These are phyloP conservation scores for Perkinsus olseni DNA, from an alignment of 169 alveolate genomes.

Conservation along the genomic window DNA sequence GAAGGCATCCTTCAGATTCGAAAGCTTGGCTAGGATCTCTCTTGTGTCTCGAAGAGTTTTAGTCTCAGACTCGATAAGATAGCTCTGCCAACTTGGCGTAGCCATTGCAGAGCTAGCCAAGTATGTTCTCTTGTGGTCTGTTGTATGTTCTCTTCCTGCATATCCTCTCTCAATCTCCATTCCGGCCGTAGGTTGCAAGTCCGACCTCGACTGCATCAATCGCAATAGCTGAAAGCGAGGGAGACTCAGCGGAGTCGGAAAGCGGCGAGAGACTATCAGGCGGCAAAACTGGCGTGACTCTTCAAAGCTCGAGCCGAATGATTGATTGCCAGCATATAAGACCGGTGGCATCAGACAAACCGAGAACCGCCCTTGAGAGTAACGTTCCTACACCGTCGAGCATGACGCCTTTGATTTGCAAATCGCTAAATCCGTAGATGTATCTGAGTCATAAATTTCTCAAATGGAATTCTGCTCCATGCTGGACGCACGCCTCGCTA, in stretches of 20 bases:
- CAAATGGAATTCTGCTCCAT: neutral
- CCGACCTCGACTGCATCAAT: neutral
- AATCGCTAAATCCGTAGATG: constrained; percentile 68
- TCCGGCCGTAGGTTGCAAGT: neutral
- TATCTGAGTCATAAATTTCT: neutral
- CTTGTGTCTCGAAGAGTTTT: constrained; percentile 70
- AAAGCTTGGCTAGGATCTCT: constrained; percentile 58
- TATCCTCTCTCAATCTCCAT: neutral
- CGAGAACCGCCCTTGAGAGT: no score
- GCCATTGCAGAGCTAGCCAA: no score
- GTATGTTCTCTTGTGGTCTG: no score
- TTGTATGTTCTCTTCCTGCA: neutral
- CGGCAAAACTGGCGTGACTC: no score
- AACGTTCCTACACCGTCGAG: neutral
- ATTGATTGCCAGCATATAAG: no score
- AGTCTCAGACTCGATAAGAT: constrained; percentile 65
- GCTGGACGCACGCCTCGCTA: constrained; percentile 50
- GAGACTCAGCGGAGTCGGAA: no score
- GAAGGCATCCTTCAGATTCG: constrained; percentile 63
- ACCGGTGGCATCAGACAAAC: no score
- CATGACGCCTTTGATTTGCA: constrained; percentile 46
- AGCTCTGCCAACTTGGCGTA: neutral
- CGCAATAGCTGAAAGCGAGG: neutral
- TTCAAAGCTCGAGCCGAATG: no score
- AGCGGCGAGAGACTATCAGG: neutral